Evolutionary conservation across 2,329 filamentous ascomycete genomes (phyloP), one percentile per base, ranked within the genome.

Genomic region (Rutstroemia sydowiana): DNA sequence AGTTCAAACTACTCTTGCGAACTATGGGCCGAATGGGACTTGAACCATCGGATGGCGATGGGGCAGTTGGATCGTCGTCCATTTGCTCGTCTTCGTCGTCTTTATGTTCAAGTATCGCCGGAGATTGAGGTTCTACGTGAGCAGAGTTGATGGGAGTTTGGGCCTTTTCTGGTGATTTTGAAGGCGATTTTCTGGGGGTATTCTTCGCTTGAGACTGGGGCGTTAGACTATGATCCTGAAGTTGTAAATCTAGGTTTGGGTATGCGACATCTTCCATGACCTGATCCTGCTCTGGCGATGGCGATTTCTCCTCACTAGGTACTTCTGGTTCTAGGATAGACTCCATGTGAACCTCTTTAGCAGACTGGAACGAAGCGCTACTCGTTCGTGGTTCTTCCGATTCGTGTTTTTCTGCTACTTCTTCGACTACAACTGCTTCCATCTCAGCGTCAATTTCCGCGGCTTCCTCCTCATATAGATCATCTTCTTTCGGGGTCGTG

Each of bases 1-100:
- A 97, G 54, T 87, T 95, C 55, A 98, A 77, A 66, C 92, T 97
- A 70, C 91, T 95, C 75, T 97, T 97, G 55, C 92, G 84, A 59
- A 95, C 60, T 28, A 88, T 75, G 2, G 86, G 85, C 59, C 88
- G 78, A 45, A 87, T 81, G 0, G 87, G 87, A 60, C 85, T 91
- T 0, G 87, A 88, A 1, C 73, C 76, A 44, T 88, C 84, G 2
- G 85, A 87, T 14, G 79, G 78, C 3, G 83, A 85, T 55, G 75
- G 73, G 20, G 71, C 70, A 56, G 78, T 45, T 21, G 45, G 51
- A 26, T 70, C 70, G 55, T 78, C 78, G 36, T 79, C 76, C 43
- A 67, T 61, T 28, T 48, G 55, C 23, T 60, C 64, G 14, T 67
- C 62, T 28, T 69, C 63, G 4, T 60, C 57, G 14, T 67, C 62